A percentile compares a stretch with the other conserved stretches of the same genome.
Conservation (phyloP, 2,329 filamentous ascomycete species). For the Elsinoe australis region DNA sequence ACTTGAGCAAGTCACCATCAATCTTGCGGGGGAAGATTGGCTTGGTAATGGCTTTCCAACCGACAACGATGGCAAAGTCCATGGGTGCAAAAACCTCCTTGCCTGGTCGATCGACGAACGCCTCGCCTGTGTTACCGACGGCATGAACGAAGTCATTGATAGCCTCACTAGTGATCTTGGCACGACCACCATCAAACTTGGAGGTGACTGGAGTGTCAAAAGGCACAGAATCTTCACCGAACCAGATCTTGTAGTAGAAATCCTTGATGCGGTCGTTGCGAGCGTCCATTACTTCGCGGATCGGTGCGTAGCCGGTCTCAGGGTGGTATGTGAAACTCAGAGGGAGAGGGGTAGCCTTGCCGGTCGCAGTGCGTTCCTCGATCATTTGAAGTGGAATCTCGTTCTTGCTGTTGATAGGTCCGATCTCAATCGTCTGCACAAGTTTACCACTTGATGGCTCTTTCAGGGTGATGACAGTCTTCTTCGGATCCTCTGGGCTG, state of each 20-base stretch:
- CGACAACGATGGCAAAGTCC: constrained; percentile 57
- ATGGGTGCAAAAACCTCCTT: constrained; percentile 94
- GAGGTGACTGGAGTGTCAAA: constrained; percentile 79
- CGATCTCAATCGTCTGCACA: constrained; percentile 80
- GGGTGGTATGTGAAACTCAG: constrained; percentile 90
- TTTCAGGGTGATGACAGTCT: constrained; percentile 77
- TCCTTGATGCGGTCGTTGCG: constrained; percentile 98
- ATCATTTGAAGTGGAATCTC: constrained; percentile 85
- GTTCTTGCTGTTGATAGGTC: constrained; percentile 57
- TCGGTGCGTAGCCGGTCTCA: constrained; percentile 93
- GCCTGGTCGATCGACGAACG: constrained; percentile 89
- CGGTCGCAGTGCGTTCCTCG: constrained; percentile 83
- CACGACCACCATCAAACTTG: constrained; percentile 80
- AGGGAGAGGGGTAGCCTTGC: constrained; percentile 71
- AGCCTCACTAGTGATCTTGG: constrained; percentile 79
- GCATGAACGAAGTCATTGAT: constrained; percentile 99
- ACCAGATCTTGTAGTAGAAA: constrained; percentile 98
- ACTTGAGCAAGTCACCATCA: constrained; percentile 89
- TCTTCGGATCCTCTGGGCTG: constrained; percentile 70
- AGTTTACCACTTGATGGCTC: constrained; percentile 83
- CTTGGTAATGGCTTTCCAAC: constrained; percentile 88
- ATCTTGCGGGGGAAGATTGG: constrained; percentile 96
- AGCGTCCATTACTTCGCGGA: constrained; percentile 89
- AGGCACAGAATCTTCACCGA: constrained; percentile 74
- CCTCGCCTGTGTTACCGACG: constrained; percentile 94